Conservation (phyloP, 176 grass and related monocot genomes). For the Oryza glumipatula region DNA sequence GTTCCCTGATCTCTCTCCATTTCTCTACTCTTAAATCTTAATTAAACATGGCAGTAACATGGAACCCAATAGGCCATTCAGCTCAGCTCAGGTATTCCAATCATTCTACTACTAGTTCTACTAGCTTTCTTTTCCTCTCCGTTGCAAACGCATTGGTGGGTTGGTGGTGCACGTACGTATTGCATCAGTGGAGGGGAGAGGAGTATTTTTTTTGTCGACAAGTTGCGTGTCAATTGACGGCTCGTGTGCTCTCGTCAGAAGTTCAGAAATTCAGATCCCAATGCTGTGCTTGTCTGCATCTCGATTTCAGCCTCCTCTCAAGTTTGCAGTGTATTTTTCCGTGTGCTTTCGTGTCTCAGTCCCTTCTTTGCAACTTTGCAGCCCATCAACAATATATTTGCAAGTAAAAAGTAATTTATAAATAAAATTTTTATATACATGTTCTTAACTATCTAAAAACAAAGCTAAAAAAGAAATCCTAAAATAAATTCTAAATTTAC, state of each 20-base stretch:
- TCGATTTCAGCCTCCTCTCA: not conserved
- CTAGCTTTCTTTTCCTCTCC: not conserved
- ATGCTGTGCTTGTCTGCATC: slow-evolving; percentile 21
- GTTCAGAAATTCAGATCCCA: slow-evolving; percentile 31
- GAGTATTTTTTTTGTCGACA: not conserved
- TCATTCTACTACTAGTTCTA: slow-evolving; percentile 18
- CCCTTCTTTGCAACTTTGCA: not conserved
- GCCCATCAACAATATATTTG: too few species aligned
- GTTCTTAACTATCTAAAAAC: too few species aligned
- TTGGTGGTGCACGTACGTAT: slow-evolving; percentile 37
- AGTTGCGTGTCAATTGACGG: slow-evolving; percentile 21
- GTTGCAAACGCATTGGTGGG: slow-evolving; percentile 1
- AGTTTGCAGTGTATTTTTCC: not conserved
- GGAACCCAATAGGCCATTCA: slow-evolving; percentile 39
- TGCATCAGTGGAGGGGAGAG: not conserved
- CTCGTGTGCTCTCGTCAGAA: not conserved
- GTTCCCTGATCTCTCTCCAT: not conserved
- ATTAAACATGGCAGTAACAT: slow-evolving; percentile 44
- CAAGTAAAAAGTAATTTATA: too few species aligned
- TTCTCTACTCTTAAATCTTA: not conserved
- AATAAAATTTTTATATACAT: too few species aligned
- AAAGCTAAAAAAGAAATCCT: too few species aligned
- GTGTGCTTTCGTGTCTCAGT: not conserved
- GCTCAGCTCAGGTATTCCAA: slow-evolving; percentile 30
- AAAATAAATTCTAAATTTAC: too few species aligned